These are phyloP conservation scores for Pythium insidiosum DNA, from an alignment of 352 stramenopile genomes.

Conservation along the genomic window DNA sequence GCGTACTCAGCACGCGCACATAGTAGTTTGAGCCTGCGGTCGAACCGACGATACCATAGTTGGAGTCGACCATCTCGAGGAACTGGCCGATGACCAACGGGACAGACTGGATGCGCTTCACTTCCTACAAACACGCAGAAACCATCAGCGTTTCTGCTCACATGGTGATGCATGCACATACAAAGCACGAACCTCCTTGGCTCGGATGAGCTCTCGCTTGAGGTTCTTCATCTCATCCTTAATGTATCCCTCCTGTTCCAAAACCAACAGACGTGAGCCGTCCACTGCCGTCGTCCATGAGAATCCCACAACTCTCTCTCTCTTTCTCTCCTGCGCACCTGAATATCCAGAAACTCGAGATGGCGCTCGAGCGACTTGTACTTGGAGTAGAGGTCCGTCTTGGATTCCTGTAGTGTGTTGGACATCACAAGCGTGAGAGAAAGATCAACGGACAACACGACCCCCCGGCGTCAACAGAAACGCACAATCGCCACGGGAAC, in stretches of 20 bases:
- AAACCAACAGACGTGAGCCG: background rate
- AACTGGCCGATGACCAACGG: slow-evolving; percentile 99
- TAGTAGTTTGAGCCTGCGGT: slow-evolving; percentile 99
- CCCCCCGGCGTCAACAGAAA: background rate
- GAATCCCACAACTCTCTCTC: no score
- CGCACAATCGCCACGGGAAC: slow-evolving; percentile 22
- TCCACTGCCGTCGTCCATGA: background rate
- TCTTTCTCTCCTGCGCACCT: slow-evolving; percentile 17
- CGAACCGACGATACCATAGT: slow-evolving; percentile 98
- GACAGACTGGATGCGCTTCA: slow-evolving; percentile 99
- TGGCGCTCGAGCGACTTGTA: slow-evolving; percentile 37
- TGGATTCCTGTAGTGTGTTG: slow-evolving; percentile 14
- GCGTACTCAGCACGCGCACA: slow-evolving; percentile 97
- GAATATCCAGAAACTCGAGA: slow-evolving; percentile 66
- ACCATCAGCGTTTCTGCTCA: no score
- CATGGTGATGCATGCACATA: slow-evolving; percentile 5
- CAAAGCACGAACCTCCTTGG: slow-evolving; percentile 85
- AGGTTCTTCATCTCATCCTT: slow-evolving; percentile 99
- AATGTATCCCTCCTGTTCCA: slow-evolving; percentile 95
- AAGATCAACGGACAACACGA: background rate
- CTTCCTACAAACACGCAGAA: no score
- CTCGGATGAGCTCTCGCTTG: slow-evolving; percentile 97
- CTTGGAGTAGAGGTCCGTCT: slow-evolving; percentile 38
- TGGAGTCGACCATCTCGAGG: slow-evolving; percentile 99
- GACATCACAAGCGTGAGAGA: background rate